Conservation (phyloP, 2,329 filamentous ascomycete genomes). For the Botryotinia calthae region DNA sequence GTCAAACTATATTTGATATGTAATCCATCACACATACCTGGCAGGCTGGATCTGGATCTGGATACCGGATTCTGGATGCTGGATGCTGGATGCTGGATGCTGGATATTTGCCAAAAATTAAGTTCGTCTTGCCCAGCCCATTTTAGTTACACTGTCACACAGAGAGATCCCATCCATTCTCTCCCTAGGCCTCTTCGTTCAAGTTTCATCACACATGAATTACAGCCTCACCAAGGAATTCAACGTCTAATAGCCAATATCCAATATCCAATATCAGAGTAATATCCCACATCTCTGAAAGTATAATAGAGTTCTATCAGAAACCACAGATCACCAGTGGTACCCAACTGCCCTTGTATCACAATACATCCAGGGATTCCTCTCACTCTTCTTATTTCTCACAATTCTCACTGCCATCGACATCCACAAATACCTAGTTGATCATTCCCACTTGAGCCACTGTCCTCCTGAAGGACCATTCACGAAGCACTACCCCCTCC, state of each 20-base stretch:
- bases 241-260: neutral
- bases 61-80: neutral
- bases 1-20: neutral
- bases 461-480: neutral
- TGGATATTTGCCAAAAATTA: neutral
- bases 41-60: neutral
- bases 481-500: neutral
- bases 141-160: neutral
- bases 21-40: neutral
- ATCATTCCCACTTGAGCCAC: neutral
- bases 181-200: neutral
- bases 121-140: neutral
- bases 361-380: neutral
- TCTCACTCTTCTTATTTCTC: neutral
- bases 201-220: neutral
- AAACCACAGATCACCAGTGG: neutral
- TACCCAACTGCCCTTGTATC: slow-evolving; percentile 1
- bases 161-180: neutral
- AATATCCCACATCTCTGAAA: slow-evolving; percentile 8
- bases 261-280: neutral
- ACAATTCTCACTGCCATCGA: slow-evolving; percentile 4
- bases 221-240: neutral
- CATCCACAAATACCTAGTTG: neutral
- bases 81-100: too few species aligned
- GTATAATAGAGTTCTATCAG: slow-evolving; percentile 8